Evolutionary conservation across 2,329 filamentous ascomycete genomes (phyloP).

Genomic region (Xylariomycetidae sp.): DNA sequence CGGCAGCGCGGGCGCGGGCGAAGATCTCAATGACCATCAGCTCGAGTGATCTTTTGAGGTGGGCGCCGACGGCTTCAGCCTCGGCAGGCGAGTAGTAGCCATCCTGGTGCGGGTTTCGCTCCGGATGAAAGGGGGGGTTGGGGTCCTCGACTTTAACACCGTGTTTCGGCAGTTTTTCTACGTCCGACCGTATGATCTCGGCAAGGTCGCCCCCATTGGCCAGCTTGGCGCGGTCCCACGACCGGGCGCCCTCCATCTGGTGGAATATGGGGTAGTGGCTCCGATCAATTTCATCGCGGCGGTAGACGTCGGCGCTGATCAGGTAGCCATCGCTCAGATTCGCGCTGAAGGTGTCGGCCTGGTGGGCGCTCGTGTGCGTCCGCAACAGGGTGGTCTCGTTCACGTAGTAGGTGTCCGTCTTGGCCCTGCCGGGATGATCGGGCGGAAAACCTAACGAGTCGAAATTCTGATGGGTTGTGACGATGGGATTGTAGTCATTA

Average conservation of each 20-base stretch:
- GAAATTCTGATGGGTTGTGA: slow-evolving; percentile 84
- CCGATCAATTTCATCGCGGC: slow-evolving; percentile 88
- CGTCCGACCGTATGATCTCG: slow-evolving; percentile 63
- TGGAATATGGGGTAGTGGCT: slow-evolving; percentile 97
- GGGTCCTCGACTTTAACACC: slow-evolving; percentile 75
- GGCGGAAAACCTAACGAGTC: slow-evolving; percentile 89
- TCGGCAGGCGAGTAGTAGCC: slow-evolving; percentile 68
- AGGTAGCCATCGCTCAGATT: slow-evolving; percentile 76
- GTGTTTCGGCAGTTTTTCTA: slow-evolving; percentile 69
- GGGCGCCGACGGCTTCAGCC: slow-evolving; percentile 74
- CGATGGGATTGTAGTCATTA: slow-evolving; percentile 76
- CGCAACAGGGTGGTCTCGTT: slow-evolving; percentile 78
- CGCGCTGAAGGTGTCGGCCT: slow-evolving; percentile 73
- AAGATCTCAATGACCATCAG: slow-evolving; percentile 89
- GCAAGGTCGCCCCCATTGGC: slow-evolving; percentile 55
- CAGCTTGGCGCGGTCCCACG: slow-evolving; percentile 71
- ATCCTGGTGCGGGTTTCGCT: slow-evolving; percentile 78
- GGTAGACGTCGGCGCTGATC: slow-evolving; percentile 91
- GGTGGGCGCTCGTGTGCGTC: slow-evolving; percentile 93
- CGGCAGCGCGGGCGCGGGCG: slow-evolving; percentile 66
- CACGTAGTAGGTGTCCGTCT: slow-evolving; percentile 93
- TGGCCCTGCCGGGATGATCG: slow-evolving; percentile 82
- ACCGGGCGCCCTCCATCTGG: slow-evolving; percentile 93
- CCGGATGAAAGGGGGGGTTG: slow-evolving; percentile 70
- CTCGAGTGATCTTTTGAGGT: slow-evolving; percentile 87